Conservation (phyloP, 192 early-diverging fungal species). For the Mortierella hygrophila region DNA sequence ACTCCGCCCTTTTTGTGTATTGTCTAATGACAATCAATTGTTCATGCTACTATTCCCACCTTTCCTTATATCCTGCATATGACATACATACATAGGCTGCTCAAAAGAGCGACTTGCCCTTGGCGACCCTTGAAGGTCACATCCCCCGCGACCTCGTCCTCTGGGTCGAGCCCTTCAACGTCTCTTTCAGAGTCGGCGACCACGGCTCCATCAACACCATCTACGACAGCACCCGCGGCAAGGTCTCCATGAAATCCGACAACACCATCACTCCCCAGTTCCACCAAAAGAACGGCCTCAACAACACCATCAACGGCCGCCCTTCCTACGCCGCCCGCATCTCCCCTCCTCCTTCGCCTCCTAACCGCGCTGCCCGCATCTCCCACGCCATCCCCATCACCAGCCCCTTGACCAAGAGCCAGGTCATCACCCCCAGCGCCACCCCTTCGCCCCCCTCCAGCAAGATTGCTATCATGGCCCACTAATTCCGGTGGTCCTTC, state of each 20-base stretch:
- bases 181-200: constrained; percentile 80
- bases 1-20: not conserved
- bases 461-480: constrained; percentile 51
- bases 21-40: not conserved
- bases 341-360: constrained; percentile 45
- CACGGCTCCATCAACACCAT: constrained; percentile 75
- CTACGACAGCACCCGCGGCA: constrained; percentile 67
- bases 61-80: not conserved
- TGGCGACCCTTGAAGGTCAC: constrained; percentile 62
- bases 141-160: constrained; percentile 78
- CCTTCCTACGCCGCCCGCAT: constrained; percentile 47
- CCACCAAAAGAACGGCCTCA: constrained; percentile 13
- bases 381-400: constrained; percentile 49
- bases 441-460: constrained; percentile 41
- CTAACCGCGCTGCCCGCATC: constrained; percentile 25
- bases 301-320: constrained; percentile 11
- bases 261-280: not conserved
- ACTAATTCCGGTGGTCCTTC: constrained; percentile 16
- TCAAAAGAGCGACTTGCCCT: constrained; percentile 56
- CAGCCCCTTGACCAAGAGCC: constrained; percentile 42
- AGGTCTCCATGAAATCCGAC: constrained; percentile 49
- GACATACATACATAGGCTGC: constrained; percentile 60
- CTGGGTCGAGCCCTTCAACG: constrained; percentile 80
- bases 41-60: too few relatives aligned
- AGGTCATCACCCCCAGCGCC: constrained; percentile 37